Base-by-base conservation (phyloP, 345 rosid species). In the Cochlearia excelsa region DNA sequence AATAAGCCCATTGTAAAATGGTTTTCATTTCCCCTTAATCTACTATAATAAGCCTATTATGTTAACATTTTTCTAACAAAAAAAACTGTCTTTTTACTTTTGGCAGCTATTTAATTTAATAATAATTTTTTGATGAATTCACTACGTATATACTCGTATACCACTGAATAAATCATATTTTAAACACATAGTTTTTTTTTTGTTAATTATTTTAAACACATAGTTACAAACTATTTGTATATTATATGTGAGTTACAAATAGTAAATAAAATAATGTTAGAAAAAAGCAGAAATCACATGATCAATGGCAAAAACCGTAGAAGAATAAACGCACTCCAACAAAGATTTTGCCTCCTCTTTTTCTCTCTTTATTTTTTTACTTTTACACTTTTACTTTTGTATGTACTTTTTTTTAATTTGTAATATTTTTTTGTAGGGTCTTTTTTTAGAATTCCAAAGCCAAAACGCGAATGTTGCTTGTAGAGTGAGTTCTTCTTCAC, bases 321-420 rank as follows among this genome's bases (percentile, higher is more conserved):
- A 63, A 65, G 82, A 74, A 71, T 63, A 79, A 61, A 67, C 83
- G 83, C 81, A 68, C 52, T 79, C 78, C 78, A 65, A 77, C 74
- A 67, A 68, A 82, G 84, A 79, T 73, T 71, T 75, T 16, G 23
- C 23, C 23, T 16, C 52, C 67, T 51, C n/a, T 68, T 35, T 52
- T 52, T 58, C 33, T 46, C 28, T 26, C 28, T 33, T 4, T 44
- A 6, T 3, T 59, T 48, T 54, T 47, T 47, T 37, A 61, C 61
- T 46, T 54, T 59, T 60, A 52, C 42, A 51, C 59, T 51, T 67
- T 67, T 54, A 68, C 54, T 61, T 60, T 68, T 60, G 61, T 50
- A 46, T 45, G 61, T 68, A 61, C 61, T 68, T 68, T 53, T 16
- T 35, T 53, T 68, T 46, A 46, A 55, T 68, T 68, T 60, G 38